These are phyloP conservation scores for Leucocoprinus sp. DNA, from an alignment of 768 basidiomycete species.

Conservation along the genomic window DNA sequence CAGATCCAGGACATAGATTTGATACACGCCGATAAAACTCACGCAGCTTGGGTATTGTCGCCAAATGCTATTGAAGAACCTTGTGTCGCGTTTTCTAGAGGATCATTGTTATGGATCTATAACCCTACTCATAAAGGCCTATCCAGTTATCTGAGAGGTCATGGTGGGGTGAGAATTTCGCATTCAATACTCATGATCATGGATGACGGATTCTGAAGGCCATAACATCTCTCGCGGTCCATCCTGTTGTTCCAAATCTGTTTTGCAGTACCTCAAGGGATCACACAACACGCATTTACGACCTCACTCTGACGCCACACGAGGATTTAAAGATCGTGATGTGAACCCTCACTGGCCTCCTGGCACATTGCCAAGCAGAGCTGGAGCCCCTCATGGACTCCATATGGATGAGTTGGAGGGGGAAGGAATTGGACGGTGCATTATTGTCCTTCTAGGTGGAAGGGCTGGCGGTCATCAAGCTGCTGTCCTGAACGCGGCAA, in stretches of 20 bases:
- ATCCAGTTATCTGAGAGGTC: slow-evolving; percentile 50
- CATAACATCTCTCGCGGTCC: slow-evolving; percentile 63
- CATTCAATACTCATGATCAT: background rate
- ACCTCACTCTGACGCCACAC: slow-evolving; percentile 32
- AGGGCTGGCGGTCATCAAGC: slow-evolving; percentile 67
- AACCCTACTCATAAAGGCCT: slow-evolving; percentile 33
- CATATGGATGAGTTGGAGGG: slow-evolving; percentile 55
- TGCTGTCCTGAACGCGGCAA: slow-evolving; percentile 58
- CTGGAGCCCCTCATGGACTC: slow-evolving; percentile 64
- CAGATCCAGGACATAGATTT: slow-evolving; percentile 12
- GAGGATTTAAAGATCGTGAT: slow-evolving; percentile 10
- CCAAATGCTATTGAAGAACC: slow-evolving; percentile 41
- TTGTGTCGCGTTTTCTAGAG: slow-evolving; percentile 46
- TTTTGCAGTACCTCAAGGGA: slow-evolving; percentile 71
- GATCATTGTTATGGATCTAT: slow-evolving; percentile 49
- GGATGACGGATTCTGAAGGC: slow-evolving; percentile 22
- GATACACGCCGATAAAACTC: slow-evolving; percentile 25
- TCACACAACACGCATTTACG: slow-evolving; percentile 61
- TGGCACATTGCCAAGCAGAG: slow-evolving; percentile 37
- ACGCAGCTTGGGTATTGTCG: slow-evolving; percentile 54
- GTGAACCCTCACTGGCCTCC: slow-evolving; percentile 56
- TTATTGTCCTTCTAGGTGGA: slow-evolving; percentile 58
- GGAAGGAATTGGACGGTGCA: slow-evolving; percentile 53
- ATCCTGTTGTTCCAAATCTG: slow-evolving; percentile 48
- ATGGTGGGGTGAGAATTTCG: slow-evolving; percentile 54